Base-by-base conservation (phyloP, 352 stramenopile species). In the Thraustochytrium sp. region DNA sequence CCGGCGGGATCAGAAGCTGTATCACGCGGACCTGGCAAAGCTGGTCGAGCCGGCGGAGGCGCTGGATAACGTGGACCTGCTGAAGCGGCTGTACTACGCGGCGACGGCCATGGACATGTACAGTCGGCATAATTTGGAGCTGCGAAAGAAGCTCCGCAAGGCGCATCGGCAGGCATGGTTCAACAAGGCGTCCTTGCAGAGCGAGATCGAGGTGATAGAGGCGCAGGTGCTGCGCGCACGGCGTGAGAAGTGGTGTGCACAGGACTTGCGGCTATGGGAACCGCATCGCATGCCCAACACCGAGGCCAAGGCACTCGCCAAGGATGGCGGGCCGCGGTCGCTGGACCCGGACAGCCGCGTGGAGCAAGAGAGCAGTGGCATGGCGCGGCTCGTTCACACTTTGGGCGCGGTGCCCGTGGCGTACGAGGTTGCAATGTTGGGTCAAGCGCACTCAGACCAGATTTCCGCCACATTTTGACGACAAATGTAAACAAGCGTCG, bases 71-170 rank as follows among this genome's bases (percentile, higher is more conserved):
- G 26, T 65, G 26, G 53, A 72, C 9, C 26, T 29, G 9, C 31
- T 80, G 31, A 61, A 72, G n/a, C 18, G 68, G 0, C 68, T 80
- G 1, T 80, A 80, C 53, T 80, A 80, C 31, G 68, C 44, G 8
- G 46, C 68, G 53, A 44, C 68, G 2, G 53, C 46, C 13, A 65
- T 80, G 48, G 53, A 64, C 2, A 80, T 80, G 68, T 80, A 80
- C 31, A 63, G 76, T 21, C 46, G 68, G 13, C 68, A 80, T 38
- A 80, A 80, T 53, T 21, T 21, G 5, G 68, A 61, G 34, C 42
- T 80, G 13, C 68, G 44, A 18, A 80, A 80, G 38, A n/a, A 72
- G 21, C 3, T 31, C 13, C 5, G 18, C 44, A 42, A 44, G 4
- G 13, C n/a, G 9, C 48, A 80, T 29, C 40, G 65, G 37, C 26